Evolutionary conservation across 352 stramenopile genomes (phyloP), one percentile per base, ranked within the genome.

Genomic region (Pythium biforme): DNA sequence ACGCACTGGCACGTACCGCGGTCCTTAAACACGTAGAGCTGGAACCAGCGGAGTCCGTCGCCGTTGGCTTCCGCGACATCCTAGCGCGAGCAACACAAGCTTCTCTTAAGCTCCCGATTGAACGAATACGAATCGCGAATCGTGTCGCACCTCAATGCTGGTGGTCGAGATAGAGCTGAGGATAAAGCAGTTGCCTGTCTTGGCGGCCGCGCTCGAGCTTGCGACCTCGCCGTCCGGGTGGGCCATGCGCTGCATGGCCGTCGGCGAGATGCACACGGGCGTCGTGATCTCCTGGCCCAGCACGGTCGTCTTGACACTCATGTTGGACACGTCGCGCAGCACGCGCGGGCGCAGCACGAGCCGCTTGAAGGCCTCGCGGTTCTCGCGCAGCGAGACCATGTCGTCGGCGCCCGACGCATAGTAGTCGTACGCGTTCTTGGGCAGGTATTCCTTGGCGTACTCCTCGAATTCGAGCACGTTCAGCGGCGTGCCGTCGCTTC

Each of bases 11-110:
- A 77, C 70, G 40, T 65, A 87, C 80, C 63, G 33, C 83, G 77
- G 76, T 92, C 81, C 53, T 96, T 96, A 79, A 97, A 98, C n/a
- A 99, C 93, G 72, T 99, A 99, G 34, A 99, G 81, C 67, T 99
- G 95, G 70, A 96, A 98, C 66, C 97, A 96, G 58, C 96, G 94
- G 17, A 97, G 77, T 10, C 92, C 91, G 49, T 89, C 55, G 7
- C 77, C 73, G 53, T 88, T 89, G 9, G 49, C 41, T 19, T 22
- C 9, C 37, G 50, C 41, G 8, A 56, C 55, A 29, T 60, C 43
- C 55, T 91, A 52, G n/a, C n/a, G n/a, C n/a, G n/a, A n/a, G n/a
- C n/a, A 11, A 45, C 3, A 8, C 27, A 4, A 37, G 15, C 12
- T 22, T 9, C 46, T 12, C 6, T 11, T 34, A 11, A 5, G 31